Evolutionary conservation across 2,329 filamentous ascomycete genomes (phyloP).

Genomic region (Dothistroma pini): DNA sequence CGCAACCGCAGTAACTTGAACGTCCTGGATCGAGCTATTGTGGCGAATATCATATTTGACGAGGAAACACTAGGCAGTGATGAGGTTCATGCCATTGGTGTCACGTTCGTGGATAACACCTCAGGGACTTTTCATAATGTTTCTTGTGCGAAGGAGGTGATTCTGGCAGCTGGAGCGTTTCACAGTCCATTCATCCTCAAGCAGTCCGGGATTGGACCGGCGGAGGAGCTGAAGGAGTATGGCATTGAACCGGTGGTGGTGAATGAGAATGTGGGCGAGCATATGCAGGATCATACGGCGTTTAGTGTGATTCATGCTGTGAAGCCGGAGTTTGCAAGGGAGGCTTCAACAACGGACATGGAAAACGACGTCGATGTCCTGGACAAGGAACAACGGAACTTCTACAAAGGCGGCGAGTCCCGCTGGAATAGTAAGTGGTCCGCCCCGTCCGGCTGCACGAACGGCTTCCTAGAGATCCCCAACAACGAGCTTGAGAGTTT

Average conservation of each 20-base stretch:
- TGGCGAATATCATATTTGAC: slow-evolving; percentile 17
- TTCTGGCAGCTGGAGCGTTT: slow-evolving; percentile 53
- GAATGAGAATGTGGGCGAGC: slow-evolving; percentile 60
- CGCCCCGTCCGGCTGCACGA: slow-evolving; percentile 17
- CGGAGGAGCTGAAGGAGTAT: slow-evolving; percentile 50
- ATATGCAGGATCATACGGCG: slow-evolving; percentile 57
- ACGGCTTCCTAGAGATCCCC: slow-evolving; percentile 19
- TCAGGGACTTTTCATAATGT: slow-evolving; percentile 21
- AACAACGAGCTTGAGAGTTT: slow-evolving; percentile 12
- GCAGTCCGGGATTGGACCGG: slow-evolving; percentile 59
- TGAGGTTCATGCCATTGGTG: slow-evolving; percentile 11
- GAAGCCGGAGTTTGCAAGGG: slow-evolving; percentile 21
- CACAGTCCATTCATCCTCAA: slow-evolving; percentile 64
- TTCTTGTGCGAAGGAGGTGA: slow-evolving; percentile 41
- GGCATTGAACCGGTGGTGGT: slow-evolving; percentile 54
- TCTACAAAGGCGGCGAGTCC: slow-evolving; percentile 11
- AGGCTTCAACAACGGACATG: slow-evolving; percentile 13
- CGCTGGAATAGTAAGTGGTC: slow-evolving; percentile 18
- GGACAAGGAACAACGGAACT: slow-evolving; percentile 13
- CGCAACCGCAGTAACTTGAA: slow-evolving; percentile 13
- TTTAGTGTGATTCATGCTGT: slow-evolving; percentile 36
- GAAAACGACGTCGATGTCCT: slow-evolving; percentile 15
- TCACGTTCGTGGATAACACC: slow-evolving; percentile 16
- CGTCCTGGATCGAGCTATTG: slow-evolving; percentile 13
- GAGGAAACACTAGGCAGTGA: slow-evolving; percentile 9